Evolutionary conservation across 2,329 filamentous ascomycete genomes (phyloP).

Genomic region (Aureobasidium pullulans): DNA sequence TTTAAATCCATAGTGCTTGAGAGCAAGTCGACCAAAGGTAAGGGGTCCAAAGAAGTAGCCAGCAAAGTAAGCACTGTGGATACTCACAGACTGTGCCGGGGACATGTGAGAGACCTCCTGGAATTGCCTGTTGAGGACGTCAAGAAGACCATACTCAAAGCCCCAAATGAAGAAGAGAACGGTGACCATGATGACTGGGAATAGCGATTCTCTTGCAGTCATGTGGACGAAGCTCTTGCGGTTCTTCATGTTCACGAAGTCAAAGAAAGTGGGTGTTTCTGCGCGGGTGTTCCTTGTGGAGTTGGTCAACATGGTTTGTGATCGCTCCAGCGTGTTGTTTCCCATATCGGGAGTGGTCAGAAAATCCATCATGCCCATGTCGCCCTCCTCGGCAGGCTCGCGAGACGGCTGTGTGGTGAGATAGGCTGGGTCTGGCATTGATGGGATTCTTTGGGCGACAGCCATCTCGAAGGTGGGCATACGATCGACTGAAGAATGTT

Average conservation of each 20-base stretch:
- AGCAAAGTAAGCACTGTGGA: conserved; percentile 64
- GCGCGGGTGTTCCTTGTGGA: conserved; percentile 30
- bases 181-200: conserved; percentile 67
- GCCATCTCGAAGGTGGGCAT: conserved; percentile 18
- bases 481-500: conserved; percentile 18
- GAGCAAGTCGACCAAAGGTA: conserved; percentile 53
- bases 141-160: conserved; percentile 79
- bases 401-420: conserved; percentile 3
- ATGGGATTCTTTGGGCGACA: conserved; percentile 21
- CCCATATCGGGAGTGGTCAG: conserved; percentile 41
- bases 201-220: conserved; percentile 57
- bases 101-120: conserved; percentile 56
- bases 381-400: conserved; percentile 2
- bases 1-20: conserved; percentile 56
- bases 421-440: conserved; percentile 15
- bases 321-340: conserved; percentile 23
- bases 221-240: conserved; percentile 65
- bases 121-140: conserved; percentile 69
- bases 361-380: conserved; percentile 46
- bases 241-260: conserved; percentile 64
- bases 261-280: conserved; percentile 54
- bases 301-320: conserved; percentile 29
- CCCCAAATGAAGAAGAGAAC: conserved; percentile 86
- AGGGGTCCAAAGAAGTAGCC: conserved; percentile 65
- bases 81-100: conserved; percentile 54